Conservation (phyloP, 2,329 filamentous ascomycete species). For the Aspergillus udagawae region DNA sequence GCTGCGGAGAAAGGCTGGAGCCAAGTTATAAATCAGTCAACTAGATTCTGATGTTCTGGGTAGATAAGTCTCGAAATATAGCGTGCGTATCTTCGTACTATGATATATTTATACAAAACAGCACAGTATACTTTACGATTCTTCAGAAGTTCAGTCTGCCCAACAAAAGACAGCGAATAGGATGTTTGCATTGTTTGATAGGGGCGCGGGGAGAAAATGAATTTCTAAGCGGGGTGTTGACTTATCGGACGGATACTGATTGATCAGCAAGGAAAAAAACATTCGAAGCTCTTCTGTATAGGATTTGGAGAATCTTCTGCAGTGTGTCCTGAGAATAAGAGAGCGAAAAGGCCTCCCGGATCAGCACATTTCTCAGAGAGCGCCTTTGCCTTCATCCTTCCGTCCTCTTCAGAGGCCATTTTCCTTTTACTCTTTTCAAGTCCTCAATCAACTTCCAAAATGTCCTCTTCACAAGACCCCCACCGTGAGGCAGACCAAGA, state of each 20-base stretch:
- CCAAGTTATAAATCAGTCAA: constrained; percentile 54
- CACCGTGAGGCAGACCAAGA: constrained; percentile 58
- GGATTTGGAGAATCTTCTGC: not conserved
- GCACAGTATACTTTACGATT: no score
- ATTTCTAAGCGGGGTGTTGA: constrained; percentile 25
- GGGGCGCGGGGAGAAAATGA: constrained; percentile 20
- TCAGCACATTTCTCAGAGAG: not conserved
- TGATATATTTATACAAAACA: not conserved
- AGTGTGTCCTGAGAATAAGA: not conserved
- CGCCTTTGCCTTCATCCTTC: not conserved
- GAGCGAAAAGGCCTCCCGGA: constrained; percentile 3
- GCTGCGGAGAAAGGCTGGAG: constrained; percentile 58
- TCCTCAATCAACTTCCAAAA: constrained; percentile 10
- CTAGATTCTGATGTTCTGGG: not conserved
- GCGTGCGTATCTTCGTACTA: not conserved
- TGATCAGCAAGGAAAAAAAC: constrained; percentile 5
- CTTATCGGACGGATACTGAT: constrained; percentile 10
- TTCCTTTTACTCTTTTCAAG: not conserved
- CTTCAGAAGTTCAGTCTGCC: not conserved
- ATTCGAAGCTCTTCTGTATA: constrained; percentile 2
- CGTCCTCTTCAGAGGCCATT: not conserved
- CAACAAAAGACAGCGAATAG: not conserved
- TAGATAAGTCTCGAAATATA: not conserved
- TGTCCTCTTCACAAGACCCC: constrained; percentile 34
- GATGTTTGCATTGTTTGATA: constrained; percentile 24